phyloP scores from a whole-genome alignment of 305 asterid genomes.

The Rubia balearica region DNA sequence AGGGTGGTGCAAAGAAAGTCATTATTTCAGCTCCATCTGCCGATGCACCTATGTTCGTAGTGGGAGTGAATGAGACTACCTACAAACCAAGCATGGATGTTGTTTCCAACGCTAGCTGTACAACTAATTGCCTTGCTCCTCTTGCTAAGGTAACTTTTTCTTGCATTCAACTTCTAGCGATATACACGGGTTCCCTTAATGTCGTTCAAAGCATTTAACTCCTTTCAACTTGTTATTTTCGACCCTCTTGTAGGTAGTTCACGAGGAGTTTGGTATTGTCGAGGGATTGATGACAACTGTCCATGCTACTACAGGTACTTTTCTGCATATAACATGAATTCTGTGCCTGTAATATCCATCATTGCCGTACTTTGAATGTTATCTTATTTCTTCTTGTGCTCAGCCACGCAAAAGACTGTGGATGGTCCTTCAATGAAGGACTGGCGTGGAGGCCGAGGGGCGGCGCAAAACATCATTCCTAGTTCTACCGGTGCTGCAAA shows the following conservation, averaged over 20 bases:
- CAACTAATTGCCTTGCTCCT: constrained; percentile 98
- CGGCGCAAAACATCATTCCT: constrained; percentile 94
- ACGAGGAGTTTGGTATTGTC: constrained; percentile 89
- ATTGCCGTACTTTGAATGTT: neutral
- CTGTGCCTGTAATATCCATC: neutral
- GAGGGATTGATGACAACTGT: constrained; percentile 99
- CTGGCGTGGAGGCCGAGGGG: constrained; percentile 99
- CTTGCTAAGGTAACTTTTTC: constrained; percentile 65
- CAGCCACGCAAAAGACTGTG: constrained; percentile 98
- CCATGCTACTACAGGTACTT: constrained; percentile 72
- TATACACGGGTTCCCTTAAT: neutral
- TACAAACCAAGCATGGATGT: constrained; percentile 52
- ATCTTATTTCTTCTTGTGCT: constrained; percentile 23
- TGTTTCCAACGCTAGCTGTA: constrained; percentile 97
- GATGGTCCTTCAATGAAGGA: constrained; percentile 99
- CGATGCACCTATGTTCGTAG: constrained; percentile 99
- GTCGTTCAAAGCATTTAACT: neutral
- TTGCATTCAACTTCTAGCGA: neutral
- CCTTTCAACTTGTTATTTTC: neutral
- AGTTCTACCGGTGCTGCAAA: constrained; percentile 99
- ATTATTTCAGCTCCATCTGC: constrained; percentile 98
- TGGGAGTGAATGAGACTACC: constrained; percentile 80
- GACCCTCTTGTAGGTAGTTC: constrained; percentile 58
- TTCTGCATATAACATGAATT: neutral
- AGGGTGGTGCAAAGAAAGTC: constrained; percentile 99